Evolutionary conservation across 768 basidiomycete species (phyloP).

Genomic region (Cyclocybe cylindracea): DNA sequence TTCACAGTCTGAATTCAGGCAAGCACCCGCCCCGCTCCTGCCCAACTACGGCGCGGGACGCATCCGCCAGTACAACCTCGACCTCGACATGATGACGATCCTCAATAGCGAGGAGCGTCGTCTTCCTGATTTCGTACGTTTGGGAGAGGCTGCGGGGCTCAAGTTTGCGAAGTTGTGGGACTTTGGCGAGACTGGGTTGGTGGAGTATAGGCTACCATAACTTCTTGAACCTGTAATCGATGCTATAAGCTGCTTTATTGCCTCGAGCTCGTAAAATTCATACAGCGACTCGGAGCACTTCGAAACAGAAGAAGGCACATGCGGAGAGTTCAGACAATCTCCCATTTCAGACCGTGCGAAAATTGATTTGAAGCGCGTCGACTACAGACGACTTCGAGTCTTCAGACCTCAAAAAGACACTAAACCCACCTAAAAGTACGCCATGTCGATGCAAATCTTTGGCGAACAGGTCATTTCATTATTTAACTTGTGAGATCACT

Average conservation of each 20-base stretch:
- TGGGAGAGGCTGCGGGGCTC: constrained; percentile 34
- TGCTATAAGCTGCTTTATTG: no score
- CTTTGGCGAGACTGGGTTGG: constrained; percentile 30
- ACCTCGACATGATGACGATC: constrained; percentile 42
- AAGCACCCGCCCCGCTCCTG: constrained; percentile 45
- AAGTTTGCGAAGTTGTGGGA: constrained; percentile 38
- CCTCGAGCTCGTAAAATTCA: no score
- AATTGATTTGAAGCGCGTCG: no score
- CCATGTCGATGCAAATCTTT: constrained; percentile 30
- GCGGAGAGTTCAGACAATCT: no score
- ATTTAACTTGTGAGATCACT: background rate
- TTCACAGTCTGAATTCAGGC: constrained; percentile 8
- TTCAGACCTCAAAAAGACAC: no score
- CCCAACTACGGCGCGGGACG: constrained; percentile 48
- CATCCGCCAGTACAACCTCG: constrained; percentile 41
- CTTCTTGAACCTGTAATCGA: no score
- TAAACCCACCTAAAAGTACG: no score
- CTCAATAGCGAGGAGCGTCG: constrained; percentile 46
- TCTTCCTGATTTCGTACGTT: constrained; percentile 35
- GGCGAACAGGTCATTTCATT: constrained; percentile 20
- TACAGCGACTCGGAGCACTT: no score
- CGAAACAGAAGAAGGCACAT: no score
- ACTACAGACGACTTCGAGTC: no score
- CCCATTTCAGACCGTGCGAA: no score
- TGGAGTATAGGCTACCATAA: constrained; percentile 24